Conservation (phyloP, 371 early-diverging fungal species). For the Syncephalastrum racemosum region DNA sequence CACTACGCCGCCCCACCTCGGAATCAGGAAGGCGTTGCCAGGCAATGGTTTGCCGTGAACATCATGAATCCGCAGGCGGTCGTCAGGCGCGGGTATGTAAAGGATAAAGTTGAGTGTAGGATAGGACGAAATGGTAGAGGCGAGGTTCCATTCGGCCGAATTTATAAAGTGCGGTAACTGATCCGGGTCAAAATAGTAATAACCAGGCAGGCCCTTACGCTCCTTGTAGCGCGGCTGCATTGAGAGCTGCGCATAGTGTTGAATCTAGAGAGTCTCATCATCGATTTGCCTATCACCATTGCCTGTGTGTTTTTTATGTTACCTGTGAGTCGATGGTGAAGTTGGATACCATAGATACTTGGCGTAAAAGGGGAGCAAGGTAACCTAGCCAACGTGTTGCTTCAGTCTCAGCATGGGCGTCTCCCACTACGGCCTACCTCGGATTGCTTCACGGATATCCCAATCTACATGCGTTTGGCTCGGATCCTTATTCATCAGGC, state of each 20-base stretch:
- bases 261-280: conserved; percentile 39
- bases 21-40: conserved; percentile 84
- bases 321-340: conserved; percentile 67
- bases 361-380: conserved; percentile 49
- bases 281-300: neutral
- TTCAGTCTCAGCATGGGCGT: neutral
- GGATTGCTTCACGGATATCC: conserved; percentile 70
- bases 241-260: conserved; percentile 73
- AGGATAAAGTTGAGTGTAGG: conserved; percentile 87
- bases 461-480: conserved; percentile 59
- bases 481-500: conserved; percentile 78
- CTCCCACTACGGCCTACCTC: conserved; percentile 36
- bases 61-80: conserved; percentile 64
- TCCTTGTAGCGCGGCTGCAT: conserved; percentile 54
- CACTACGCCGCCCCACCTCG: conserved; percentile 91
- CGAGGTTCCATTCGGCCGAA: conserved; percentile 90
- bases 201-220: conserved; percentile 32
- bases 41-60: conserved; percentile 44
- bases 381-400: conserved; percentile 22
- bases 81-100: conserved; percentile 71
- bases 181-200: conserved; percentile 56
- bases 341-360: conserved; percentile 51
- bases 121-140: conserved; percentile 77
- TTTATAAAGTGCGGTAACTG: conserved; percentile 81
- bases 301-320: neutral